phyloP scores from a whole-genome alignment of 169 alveolate species.

The Theileria sp. region DNA sequence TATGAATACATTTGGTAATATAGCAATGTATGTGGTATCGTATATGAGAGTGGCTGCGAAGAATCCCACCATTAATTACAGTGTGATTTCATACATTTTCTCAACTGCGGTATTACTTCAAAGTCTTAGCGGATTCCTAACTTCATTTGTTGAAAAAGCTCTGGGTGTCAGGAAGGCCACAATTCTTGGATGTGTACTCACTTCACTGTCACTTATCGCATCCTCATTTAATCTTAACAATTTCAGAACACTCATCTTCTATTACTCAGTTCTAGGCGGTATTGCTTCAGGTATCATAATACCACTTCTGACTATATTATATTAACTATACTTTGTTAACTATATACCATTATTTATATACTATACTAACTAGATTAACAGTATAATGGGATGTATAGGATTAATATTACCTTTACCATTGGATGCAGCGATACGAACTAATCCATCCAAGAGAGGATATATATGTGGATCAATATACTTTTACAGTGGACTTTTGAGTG shows the following conservation, averaged over 20 bases:
- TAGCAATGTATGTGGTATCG: slow-evolving; percentile 68
- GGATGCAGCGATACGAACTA: slow-evolving; percentile 37
- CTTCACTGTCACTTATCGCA: slow-evolving; percentile 15
- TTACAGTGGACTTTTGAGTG: slow-evolving; percentile 22
- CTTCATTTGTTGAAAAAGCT: slow-evolving; percentile 12
- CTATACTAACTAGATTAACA: too few relatives aligned
- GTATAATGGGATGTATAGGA: slow-evolving; percentile 14
- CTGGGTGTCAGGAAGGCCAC: slow-evolving; percentile 17
- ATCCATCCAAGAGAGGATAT: slow-evolving; percentile 36
- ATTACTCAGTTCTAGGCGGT: slow-evolving; percentile 44
- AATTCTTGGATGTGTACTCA: slow-evolving; percentile 26
- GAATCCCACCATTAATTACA: slow-evolving; percentile 12
- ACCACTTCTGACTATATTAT: too few relatives aligned
- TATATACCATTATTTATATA: too few relatives aligned
- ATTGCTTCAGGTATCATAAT: slow-evolving; percentile 26
- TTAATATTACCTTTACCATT: slow-evolving; percentile 47
- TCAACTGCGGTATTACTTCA: slow-evolving; percentile 35
- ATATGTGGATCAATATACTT: slow-evolving; percentile 46
- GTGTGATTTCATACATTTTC: slow-evolving; percentile 25
- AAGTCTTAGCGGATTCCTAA: slow-evolving; percentile 47
- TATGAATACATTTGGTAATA: slow-evolving; percentile 64
- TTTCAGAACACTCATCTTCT: slow-evolving; percentile 17
- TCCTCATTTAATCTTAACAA: slow-evolving; percentile 25
- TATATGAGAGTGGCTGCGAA: slow-evolving; percentile 68
- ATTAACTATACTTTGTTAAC: too few relatives aligned